Evolutionary conservation across 352 stramenopile species (phyloP).

Genomic region (Pythium sp.): DNA sequence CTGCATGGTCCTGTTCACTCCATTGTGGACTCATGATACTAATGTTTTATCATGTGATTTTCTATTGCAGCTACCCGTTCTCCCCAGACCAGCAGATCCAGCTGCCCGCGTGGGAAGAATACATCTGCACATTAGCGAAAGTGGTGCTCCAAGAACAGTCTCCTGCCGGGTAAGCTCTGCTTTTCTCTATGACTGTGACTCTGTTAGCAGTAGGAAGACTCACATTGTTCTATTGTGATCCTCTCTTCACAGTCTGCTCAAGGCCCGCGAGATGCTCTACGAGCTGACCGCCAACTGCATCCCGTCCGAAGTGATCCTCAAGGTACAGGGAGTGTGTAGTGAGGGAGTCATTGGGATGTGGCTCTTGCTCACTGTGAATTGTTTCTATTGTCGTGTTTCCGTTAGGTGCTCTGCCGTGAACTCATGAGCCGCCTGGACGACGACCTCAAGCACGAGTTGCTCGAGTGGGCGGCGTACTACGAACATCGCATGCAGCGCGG

Average conservation of each 20-base stretch:
- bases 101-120: slow-evolving; percentile 96
- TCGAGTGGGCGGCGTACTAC: slow-evolving; percentile 84
- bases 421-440: slow-evolving; percentile 95
- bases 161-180: slow-evolving; percentile 67
- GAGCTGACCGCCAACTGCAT: slow-evolving; percentile 99
- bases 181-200: not conserved
- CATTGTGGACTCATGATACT: not conserved
- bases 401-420: slow-evolving; percentile 67
- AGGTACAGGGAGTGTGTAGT: slow-evolving; percentile 29
- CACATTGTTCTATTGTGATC: not conserved
- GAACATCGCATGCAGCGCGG: slow-evolving; percentile 95
- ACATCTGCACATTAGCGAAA: slow-evolving; percentile 92
- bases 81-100: slow-evolving; percentile 76
- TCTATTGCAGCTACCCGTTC: slow-evolving; percentile 77
- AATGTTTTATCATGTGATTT: not conserved
- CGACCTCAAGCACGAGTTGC: slow-evolving; percentile 94
- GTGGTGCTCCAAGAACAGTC: slow-evolving; percentile 96
- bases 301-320: slow-evolving; percentile 96
- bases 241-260: slow-evolving; percentile 72
- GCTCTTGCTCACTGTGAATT: not conserved
- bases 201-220: slow-evolving; percentile 6
- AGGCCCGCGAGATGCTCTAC: slow-evolving; percentile 96
- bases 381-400: not conserved
- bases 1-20: not conserved
- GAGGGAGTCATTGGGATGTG: not conserved